Evolutionary conservation across 1,284 basidiomycete species (phyloP).

Genomic region (Vanrija pseudolonga): DNA sequence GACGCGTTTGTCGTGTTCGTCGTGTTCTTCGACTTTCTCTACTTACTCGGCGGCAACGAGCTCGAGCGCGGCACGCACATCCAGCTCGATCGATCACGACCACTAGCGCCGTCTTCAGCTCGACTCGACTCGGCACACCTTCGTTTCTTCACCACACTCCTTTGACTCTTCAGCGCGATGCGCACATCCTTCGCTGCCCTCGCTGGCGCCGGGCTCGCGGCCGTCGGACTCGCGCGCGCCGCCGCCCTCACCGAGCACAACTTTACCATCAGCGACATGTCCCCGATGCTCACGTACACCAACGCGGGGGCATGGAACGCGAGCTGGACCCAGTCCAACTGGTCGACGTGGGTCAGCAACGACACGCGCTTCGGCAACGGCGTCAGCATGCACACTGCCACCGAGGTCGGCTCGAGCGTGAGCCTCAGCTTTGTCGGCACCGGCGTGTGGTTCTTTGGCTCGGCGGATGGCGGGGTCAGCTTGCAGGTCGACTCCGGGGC

Average conservation of each 20-base stretch:
- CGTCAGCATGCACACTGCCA: background rate
- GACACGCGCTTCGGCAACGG: background rate
- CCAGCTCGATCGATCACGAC: too few species aligned
- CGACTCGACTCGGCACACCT: too few species aligned
- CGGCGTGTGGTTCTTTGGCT: conserved; percentile 2
- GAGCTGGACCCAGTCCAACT: background rate
- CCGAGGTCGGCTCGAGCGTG: background rate
- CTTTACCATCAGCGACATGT: conserved; percentile 2
- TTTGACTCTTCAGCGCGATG: too few species aligned
- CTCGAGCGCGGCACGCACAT: too few species aligned
- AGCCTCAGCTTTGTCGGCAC: background rate
- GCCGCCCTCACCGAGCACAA: background rate
- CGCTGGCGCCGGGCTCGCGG: background rate
- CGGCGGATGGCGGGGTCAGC: background rate
- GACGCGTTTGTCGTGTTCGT: too few species aligned
- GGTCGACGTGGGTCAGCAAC: background rate
- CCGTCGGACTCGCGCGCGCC: background rate
- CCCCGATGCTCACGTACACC: conserved; percentile 1
- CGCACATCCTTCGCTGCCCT: too few species aligned
- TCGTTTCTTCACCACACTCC: too few species aligned
- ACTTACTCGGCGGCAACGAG: too few species aligned
- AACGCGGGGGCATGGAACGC: conserved; percentile 2
- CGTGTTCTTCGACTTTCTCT: too few species aligned
- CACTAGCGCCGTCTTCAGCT: too few species aligned
- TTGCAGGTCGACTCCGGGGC: background rate